Evolutionary conservation across 2,329 filamentous ascomycete genomes (phyloP).

Genomic region (Cercospora nicotianae): DNA sequence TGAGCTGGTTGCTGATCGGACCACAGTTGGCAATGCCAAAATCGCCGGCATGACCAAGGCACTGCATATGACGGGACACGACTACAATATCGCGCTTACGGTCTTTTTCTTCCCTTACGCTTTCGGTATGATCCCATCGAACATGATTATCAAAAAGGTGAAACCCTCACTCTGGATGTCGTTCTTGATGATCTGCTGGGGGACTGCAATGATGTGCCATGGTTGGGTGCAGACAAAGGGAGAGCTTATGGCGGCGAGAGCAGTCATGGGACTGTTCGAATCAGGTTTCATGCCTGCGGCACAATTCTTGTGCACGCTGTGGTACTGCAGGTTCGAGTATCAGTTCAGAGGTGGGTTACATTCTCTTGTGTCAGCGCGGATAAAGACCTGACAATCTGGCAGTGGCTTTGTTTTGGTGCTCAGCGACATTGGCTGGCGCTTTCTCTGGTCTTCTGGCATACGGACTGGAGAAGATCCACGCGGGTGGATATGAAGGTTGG

Average conservation of each 20-base stretch:
- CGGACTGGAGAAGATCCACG: slow-evolving; percentile 40
- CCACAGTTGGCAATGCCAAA: slow-evolving; percentile 40
- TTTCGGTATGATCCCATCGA: slow-evolving; percentile 41
- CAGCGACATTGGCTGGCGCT: slow-evolving; percentile 52
- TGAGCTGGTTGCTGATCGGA: slow-evolving; percentile 6
- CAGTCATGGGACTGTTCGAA: slow-evolving; percentile 29
- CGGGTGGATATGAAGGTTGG: slow-evolving; percentile 30
- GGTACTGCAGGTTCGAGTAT: slow-evolving; percentile 48
- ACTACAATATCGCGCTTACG: slow-evolving; percentile 44
- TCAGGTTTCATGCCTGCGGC: slow-evolving; percentile 26
- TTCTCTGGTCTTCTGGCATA: slow-evolving; percentile 56
- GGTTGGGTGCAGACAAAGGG: slow-evolving; percentile 35
- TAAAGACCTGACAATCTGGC: not conserved
- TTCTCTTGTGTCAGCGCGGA: not conserved
- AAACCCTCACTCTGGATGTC: slow-evolving; percentile 41
- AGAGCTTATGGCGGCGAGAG: slow-evolving; percentile 33
- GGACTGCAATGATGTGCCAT: slow-evolving; percentile 35
- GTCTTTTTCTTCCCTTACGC: slow-evolving; percentile 47
- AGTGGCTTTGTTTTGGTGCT: slow-evolving; percentile 51
- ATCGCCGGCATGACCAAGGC: slow-evolving; percentile 38
- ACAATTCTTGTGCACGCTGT: slow-evolving; percentile 42
- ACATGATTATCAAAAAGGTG: slow-evolving; percentile 45
- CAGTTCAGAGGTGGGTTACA: slow-evolving; percentile 41
- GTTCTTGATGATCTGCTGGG: slow-evolving; percentile 36
- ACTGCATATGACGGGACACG: slow-evolving; percentile 43